Evolutionary conservation across 192 early-diverging fungal species (phyloP).

Genomic region (Backusella tuberculispora): DNA sequence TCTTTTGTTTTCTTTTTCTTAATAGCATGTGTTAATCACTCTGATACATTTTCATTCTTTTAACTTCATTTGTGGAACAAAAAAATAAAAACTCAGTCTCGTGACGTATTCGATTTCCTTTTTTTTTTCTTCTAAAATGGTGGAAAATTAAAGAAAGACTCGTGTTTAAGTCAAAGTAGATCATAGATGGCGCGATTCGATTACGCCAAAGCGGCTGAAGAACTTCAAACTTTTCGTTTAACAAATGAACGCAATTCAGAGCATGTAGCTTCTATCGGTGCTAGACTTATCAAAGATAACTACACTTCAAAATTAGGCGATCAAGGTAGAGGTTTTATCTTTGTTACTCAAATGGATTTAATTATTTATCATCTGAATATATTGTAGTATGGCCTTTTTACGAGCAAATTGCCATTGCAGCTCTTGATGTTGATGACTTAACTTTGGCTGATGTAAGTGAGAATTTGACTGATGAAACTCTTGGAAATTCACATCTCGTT

Average conservation of each 20-base stretch:
- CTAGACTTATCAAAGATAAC: slow-evolving; percentile 30
- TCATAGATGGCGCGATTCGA: slow-evolving; percentile 33
- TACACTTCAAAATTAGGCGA: slow-evolving; percentile 31
- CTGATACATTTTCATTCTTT: neutral
- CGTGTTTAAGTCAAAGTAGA: neutral
- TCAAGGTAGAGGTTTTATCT: slow-evolving; percentile 23
- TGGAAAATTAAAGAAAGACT: neutral
- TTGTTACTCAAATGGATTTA: neutral
- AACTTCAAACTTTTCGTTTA: slow-evolving; percentile 30
- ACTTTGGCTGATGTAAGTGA: slow-evolving; percentile 57
- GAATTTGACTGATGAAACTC: neutral
- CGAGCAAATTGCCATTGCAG: slow-evolving; percentile 84
- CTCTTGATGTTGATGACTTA: slow-evolving; percentile 78
- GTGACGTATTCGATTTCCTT: slow-evolving; percentile 1
- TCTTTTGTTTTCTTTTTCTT: neutral
- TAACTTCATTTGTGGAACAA: neutral
- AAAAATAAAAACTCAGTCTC: neutral
- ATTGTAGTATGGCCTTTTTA: slow-evolving; percentile 68
- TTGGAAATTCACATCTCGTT: neutral
- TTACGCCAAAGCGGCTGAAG: slow-evolving; percentile 21
- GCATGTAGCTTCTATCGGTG: slow-evolving; percentile 30
- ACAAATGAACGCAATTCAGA: slow-evolving; percentile 37
- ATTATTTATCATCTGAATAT: slow-evolving; percentile 8
- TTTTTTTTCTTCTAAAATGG: neutral
- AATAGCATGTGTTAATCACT: neutral